These are phyloP conservation scores for Guyanaporus albipodus DNA, from an alignment of 768 basidiomycete species.

Conservation along the genomic window DNA sequence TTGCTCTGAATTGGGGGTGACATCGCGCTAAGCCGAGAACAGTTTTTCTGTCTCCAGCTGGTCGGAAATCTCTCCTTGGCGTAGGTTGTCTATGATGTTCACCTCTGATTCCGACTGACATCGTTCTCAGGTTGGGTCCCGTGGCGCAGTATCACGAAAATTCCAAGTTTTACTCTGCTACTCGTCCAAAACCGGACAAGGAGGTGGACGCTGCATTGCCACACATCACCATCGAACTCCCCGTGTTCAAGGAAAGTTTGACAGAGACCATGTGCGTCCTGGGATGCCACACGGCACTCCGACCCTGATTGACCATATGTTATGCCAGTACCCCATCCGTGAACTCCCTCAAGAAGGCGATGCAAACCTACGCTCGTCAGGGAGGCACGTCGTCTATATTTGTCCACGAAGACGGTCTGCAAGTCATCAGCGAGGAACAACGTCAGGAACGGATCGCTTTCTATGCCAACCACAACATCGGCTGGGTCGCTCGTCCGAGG, in stretches of 20 bases:
- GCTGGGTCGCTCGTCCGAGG: constrained; percentile 56
- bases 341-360: constrained; percentile 60
- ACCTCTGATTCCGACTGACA: constrained; percentile 5
- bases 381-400: constrained; percentile 57
- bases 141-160: constrained; percentile 85
- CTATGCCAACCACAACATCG: constrained; percentile 56
- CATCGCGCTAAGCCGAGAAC: constrained; percentile 6
- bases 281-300: not conserved
- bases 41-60: constrained; percentile 77
- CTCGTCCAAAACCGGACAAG: constrained; percentile 54
- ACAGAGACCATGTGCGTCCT: constrained; percentile 69
- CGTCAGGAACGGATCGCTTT: constrained; percentile 46
- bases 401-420: constrained; percentile 60
- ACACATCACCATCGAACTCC: constrained; percentile 77
- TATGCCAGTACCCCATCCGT: constrained; percentile 62
- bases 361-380: constrained; percentile 64
- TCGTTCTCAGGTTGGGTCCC: constrained; percentile 57
- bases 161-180: constrained; percentile 76
- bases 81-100: constrained; percentile 33
- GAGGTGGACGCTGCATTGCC: constrained; percentile 63
- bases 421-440: constrained; percentile 44
- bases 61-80: constrained; percentile 57
- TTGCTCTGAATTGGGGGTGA: not conserved
- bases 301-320: not conserved
- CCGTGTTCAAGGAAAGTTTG: constrained; percentile 83